Evolutionary conservation across 2,329 filamentous ascomycete genomes (phyloP).

Genomic region (Xylaria sp.): DNA sequence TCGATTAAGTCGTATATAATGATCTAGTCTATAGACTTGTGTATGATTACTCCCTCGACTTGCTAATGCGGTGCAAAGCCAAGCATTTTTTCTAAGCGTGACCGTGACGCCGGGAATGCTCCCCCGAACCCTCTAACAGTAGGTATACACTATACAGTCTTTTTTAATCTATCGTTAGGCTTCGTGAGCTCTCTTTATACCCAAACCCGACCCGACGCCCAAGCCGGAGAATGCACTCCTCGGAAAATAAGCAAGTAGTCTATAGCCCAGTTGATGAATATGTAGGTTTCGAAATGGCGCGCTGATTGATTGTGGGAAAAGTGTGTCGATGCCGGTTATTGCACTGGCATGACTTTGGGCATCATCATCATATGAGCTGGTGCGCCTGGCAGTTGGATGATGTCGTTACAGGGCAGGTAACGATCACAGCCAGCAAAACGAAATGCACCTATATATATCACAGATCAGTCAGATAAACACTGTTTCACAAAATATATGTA

Average conservation of each 20-base stretch:
- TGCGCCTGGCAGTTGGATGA: slow-evolving; percentile 25
- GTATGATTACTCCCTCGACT: background rate
- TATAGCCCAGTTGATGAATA: slow-evolving; percentile 1
- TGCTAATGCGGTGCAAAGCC: slow-evolving; percentile 12
- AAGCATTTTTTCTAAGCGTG: background rate
- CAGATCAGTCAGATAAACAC: slow-evolving; percentile 22
- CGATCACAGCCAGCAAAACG: slow-evolving; percentile 31
- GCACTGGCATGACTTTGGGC: slow-evolving; percentile 22
- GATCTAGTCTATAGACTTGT: slow-evolving; percentile 1
- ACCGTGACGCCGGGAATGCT: slow-evolving; percentile 2
- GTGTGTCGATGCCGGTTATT: slow-evolving; percentile 16
- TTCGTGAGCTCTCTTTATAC: slow-evolving; percentile 3
- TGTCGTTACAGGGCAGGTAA: slow-evolving; percentile 31
- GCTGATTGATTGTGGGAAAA: background rate
- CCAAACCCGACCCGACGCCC: no score
- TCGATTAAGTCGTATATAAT: background rate
- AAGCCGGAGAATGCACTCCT: background rate
- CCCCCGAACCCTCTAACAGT: background rate
- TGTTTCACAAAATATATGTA: background rate
- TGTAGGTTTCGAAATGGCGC: background rate
- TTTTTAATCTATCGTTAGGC: background rate
- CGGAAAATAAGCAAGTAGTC: background rate
- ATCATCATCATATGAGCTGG: slow-evolving; percentile 17
- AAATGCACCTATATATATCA: slow-evolving; percentile 30
- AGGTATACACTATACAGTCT: slow-evolving; percentile 14